Evolutionary conservation across 305 asterid species (phyloP).

Genomic region (Solanum hybrid): DNA sequence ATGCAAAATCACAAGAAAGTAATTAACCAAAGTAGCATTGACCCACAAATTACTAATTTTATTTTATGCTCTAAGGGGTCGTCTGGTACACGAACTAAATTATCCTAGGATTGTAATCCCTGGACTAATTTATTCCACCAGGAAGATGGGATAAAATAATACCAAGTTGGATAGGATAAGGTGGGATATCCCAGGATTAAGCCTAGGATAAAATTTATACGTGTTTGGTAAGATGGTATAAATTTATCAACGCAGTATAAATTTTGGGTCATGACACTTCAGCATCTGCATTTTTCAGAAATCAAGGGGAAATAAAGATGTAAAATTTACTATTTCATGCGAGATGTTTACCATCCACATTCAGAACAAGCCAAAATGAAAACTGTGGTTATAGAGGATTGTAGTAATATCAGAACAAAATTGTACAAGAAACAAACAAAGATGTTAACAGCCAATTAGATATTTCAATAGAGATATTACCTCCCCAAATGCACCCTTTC

Average conservation of each 20-base stretch:
- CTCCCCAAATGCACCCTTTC: constrained; percentile 99
- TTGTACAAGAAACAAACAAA: background rate
- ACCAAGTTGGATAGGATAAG: background rate
- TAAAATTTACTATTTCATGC: background rate
- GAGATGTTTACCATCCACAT: background rate
- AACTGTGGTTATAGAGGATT: background rate
- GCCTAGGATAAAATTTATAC: background rate
- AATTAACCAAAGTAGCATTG: background rate
- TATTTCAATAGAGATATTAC: constrained; percentile 22
- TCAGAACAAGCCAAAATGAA: background rate
- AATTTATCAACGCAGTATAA: background rate
- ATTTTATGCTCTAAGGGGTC: background rate
- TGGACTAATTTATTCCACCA: background rate
- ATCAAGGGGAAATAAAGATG: background rate
- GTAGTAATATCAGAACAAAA: background rate
- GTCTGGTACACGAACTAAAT: background rate
- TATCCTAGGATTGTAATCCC: background rate
- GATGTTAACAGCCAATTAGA: background rate
- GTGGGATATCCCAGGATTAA: background rate
- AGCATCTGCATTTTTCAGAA: background rate
- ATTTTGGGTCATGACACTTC: background rate
- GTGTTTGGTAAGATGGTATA: background rate
- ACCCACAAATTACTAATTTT: background rate
- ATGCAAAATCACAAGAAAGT: background rate
- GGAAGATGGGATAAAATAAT: background rate